Percentiles rank a stretch among this genome's conserved stretches.
These are phyloP conservation scores for Penicillium sp. DNA, from an alignment of 2,329 filamentous ascomycete genomes.

Conservation along the genomic window DNA sequence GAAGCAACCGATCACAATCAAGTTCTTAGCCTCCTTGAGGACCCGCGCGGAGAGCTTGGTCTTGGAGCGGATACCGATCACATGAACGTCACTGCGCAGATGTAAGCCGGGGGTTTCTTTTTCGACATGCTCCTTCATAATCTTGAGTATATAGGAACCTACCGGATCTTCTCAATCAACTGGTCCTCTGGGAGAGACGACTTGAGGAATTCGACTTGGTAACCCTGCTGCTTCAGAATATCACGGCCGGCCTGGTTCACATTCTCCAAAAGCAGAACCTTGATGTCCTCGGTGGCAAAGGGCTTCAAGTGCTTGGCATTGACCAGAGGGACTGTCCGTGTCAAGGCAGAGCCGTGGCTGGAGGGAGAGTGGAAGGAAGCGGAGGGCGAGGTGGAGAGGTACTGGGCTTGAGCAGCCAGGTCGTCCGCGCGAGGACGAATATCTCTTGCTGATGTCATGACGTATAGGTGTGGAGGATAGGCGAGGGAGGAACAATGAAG, in stretches of 20 bases:
- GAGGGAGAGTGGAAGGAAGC: conserved; percentile 76
- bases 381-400: conserved; percentile 75
- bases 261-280: conserved; percentile 94
- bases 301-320: conserved; percentile 83
- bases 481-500: conserved; percentile 1
- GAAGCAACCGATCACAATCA: conserved; percentile 96
- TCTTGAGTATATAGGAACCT: conserved; percentile 36
- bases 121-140: too few species aligned
- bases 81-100: conserved; percentile 78
- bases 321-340: conserved; percentile 51
- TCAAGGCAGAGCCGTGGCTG: conserved; percentile 61
- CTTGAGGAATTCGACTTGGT: conserved; percentile 93
- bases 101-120: background rate
- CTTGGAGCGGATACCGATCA: conserved; percentile 97
- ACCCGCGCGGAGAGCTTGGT: conserved; percentile 90
- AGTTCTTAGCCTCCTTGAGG: conserved; percentile 85
- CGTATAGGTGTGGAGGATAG: conserved; percentile 11
- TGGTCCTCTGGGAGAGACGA: conserved; percentile 88
- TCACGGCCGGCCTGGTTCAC: conserved; percentile 89
- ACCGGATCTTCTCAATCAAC: conserved; percentile 96
- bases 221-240: conserved; percentile 83
- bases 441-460: conserved; percentile 44
- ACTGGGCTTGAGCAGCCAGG: conserved; percentile 61
- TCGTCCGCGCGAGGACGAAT: conserved; percentile 41
- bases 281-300: conserved; percentile 94